Conservation (phyloP, 2,329 filamentous ascomycete species). For the Verticillium klebahnii region DNA sequence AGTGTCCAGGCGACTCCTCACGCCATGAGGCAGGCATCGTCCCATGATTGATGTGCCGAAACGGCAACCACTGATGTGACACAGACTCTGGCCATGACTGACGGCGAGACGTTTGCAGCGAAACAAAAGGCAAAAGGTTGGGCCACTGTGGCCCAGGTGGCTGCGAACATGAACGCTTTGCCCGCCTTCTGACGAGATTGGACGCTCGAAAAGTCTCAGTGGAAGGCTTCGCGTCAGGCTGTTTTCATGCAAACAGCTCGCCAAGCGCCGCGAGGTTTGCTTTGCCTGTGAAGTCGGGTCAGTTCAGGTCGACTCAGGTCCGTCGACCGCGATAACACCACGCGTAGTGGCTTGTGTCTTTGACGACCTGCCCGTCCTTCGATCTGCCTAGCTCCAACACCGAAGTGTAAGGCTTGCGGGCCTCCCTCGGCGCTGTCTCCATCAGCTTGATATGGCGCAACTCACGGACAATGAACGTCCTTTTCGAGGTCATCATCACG, state of each 20-base stretch:
- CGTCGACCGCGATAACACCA: background rate
- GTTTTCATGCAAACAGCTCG: constrained; percentile 26
- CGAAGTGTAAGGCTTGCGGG: background rate
- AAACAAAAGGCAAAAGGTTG: background rate
- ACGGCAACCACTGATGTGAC: background rate
- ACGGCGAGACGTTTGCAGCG: background rate
- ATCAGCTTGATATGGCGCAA: background rate
- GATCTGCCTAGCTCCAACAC: background rate
- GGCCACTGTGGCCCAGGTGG: background rate
- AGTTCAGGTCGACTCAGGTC: background rate
- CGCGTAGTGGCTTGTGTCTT: background rate
- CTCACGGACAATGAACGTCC: background rate
- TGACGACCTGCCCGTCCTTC: background rate
- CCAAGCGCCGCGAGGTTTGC: constrained; percentile 8
- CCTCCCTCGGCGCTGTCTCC: background rate
- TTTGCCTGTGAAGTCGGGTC: background rate
- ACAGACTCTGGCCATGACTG: background rate
- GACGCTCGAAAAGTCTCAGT: background rate
- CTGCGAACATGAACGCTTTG: background rate
- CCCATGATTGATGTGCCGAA: background rate
- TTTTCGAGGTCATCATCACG: background rate
- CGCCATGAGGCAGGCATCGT: background rate
- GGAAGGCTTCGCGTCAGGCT: constrained; percentile 16
- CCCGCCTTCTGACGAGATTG: background rate
- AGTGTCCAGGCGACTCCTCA: background rate